Conservation (phyloP, 257 asterid genomes). For the Anisodus acutangulus region DNA sequence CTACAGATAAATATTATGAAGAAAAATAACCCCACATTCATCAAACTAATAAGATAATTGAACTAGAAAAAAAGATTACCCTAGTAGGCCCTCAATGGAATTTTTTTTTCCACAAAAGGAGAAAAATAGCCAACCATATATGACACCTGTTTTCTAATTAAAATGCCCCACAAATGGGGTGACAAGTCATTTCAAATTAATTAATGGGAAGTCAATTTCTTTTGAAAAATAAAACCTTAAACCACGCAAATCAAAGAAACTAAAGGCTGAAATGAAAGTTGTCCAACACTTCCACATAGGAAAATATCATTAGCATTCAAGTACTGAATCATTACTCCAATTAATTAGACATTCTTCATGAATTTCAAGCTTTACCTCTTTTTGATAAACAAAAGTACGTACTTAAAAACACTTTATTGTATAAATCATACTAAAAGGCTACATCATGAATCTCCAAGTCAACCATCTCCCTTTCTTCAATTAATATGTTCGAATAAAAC, state of each 20-base stretch:
- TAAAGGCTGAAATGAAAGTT: not conserved
- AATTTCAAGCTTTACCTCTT: conserved; percentile 29
- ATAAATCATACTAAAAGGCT: not conserved
- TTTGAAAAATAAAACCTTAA: conserved; percentile 2
- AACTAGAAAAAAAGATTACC: no score
- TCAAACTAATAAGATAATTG: no score
- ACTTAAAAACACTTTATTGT: not conserved
- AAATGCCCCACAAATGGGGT: not conserved
- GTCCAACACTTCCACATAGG: not conserved
- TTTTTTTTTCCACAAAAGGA: not conserved
- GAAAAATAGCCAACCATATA: not conserved
- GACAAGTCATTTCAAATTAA: not conserved
- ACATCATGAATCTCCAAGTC: not conserved
- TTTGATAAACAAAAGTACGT: not conserved
- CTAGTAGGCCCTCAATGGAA: no score
- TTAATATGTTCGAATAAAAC: not conserved
- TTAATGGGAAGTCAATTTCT: not conserved
- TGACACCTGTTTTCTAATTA: not conserved
- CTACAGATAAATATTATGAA: no score
- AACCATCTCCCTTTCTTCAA: not conserved
- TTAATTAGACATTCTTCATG: conserved; percentile 31
- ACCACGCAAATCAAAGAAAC: conserved; percentile 1
- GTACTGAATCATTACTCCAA: conserved; percentile 38
- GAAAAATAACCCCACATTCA: no score
- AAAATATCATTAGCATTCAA: conserved; percentile 47